phyloP scores from a whole-genome alignment of 345 rosid genomes.

The Salix viminalis region DNA sequence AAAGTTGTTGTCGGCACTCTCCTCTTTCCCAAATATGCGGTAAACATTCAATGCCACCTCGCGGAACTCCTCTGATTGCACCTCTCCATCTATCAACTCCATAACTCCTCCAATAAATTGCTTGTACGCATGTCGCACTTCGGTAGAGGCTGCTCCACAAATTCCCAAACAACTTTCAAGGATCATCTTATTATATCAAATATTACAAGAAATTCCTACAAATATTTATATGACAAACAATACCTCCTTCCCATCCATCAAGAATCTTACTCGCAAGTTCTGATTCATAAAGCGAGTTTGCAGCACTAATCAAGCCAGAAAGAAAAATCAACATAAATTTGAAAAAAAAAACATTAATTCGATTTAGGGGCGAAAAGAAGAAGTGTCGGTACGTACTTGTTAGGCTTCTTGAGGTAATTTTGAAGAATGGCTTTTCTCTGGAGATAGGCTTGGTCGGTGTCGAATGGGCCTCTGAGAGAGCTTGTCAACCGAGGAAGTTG shows the following conservation, averaged over 20 bases:
- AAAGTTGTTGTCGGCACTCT: slow-evolving; percentile 26
- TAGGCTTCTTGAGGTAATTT: slow-evolving; percentile 44
- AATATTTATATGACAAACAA: not conserved
- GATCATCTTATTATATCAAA: slow-evolving; percentile 5
- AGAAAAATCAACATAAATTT: not conserved
- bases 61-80: slow-evolving; percentile 72
- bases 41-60: slow-evolving; percentile 64
- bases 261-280: slow-evolving; percentile 77
- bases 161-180: slow-evolving; percentile 10
- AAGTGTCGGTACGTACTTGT: slow-evolving; percentile 34
- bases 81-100: slow-evolving; percentile 71
- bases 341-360: not conserved
- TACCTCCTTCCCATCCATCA: slow-evolving; percentile 87
- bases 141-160: slow-evolving; percentile 58
- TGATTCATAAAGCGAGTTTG: slow-evolving; percentile 56
- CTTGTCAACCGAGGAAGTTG: slow-evolving; percentile 83
- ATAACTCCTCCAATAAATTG: slow-evolving; percentile 71
- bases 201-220: not conserved
- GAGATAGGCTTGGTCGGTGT: slow-evolving; percentile 79
- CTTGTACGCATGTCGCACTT: slow-evolving; percentile 77
- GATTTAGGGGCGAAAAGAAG: not conserved
- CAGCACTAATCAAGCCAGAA: slow-evolving; percentile 23
- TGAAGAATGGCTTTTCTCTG: slow-evolving; percentile 67
- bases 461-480: slow-evolving; percentile 82
- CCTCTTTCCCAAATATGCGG: slow-evolving; percentile 46